A percentile compares a stretch with the other conserved stretches of the same genome.
phyloP scores from a whole-genome alignment of 352 stramenopile genomes.

The Phytophthora pini region DNA sequence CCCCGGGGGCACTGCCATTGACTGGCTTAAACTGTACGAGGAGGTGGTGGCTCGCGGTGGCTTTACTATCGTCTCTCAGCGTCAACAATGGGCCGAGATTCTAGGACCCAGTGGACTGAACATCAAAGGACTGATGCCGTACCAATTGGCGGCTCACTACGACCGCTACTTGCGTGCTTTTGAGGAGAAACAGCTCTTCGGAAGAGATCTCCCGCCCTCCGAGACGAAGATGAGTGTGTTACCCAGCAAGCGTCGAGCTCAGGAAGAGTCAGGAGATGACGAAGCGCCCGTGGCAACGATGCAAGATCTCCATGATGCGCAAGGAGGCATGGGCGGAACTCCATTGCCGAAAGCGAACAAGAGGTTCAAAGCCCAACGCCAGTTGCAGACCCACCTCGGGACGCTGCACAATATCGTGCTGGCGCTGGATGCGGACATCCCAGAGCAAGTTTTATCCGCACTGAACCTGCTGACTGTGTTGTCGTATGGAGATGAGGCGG shows the following conservation, averaged over 20 bases:
- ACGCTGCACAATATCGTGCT: conserved; percentile 76
- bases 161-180: conserved; percentile 64
- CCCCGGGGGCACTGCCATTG: conserved; percentile 57
- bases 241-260: conserved; percentile 37
- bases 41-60: conserved; percentile 76
- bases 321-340: conserved; percentile 63
- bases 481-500: conserved; percentile 50
- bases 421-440: conserved; percentile 69
- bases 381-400: conserved; percentile 52
- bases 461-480: conserved; percentile 79
- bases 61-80: conserved; percentile 56
- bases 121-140: conserved; percentile 66
- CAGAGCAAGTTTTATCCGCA: conserved; percentile 59
- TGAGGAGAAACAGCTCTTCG: conserved; percentile 83
- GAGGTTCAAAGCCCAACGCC: conserved; percentile 67
- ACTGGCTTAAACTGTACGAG: conserved; percentile 85
- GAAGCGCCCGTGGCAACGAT: conserved; percentile 61
- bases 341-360: conserved; percentile 68
- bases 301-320: conserved; percentile 70
- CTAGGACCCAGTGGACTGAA: conserved; percentile 54
- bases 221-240: conserved; percentile 26
- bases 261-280: conserved; percentile 20
- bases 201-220: conserved; percentile 49
- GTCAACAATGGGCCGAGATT: conserved; percentile 62
- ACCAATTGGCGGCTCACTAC: conserved; percentile 67